phyloP scores from a whole-genome alignment of 2,329 filamentous ascomycete species.

The Colletotrichum scovillei region DNA sequence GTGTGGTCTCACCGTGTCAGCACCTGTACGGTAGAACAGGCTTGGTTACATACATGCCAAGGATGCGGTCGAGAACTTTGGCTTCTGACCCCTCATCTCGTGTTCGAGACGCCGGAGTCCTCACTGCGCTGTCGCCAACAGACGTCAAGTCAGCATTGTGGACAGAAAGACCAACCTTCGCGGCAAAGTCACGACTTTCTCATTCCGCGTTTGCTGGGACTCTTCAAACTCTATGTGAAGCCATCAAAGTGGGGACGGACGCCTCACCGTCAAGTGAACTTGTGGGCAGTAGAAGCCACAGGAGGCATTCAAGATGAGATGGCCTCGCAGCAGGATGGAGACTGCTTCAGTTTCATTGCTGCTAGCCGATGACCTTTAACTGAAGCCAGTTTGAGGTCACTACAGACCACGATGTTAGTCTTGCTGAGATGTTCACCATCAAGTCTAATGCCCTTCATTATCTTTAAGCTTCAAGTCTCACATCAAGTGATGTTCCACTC shows the following conservation, averaged over 20 bases:
- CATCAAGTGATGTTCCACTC: background rate
- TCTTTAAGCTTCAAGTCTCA: background rate
- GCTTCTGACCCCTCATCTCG: background rate
- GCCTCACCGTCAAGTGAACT: background rate
- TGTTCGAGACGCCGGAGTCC: background rate
- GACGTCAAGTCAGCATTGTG: background rate
- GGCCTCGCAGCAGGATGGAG: background rate
- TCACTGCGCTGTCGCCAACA: background rate
- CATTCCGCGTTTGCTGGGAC: background rate
- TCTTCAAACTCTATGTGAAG: background rate
- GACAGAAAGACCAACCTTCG: background rate
- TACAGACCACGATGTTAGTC: too few relatives aligned
- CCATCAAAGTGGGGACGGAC: background rate
- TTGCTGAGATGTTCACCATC: background rate
- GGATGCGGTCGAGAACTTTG: background rate
- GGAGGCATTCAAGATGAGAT: too few relatives aligned
- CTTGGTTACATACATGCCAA: conserved; percentile 31
- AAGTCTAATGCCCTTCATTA: background rate
- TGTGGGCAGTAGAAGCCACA: background rate
- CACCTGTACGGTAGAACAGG: background rate
- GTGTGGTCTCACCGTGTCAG: background rate
- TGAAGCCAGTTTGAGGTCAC: too few relatives aligned
- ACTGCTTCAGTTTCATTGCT: background rate
- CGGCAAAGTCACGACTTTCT: background rate
- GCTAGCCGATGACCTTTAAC: background rate